Evolutionary conservation across 352 stramenopile species (phyloP).

Genomic region (Pythium sp.): DNA sequence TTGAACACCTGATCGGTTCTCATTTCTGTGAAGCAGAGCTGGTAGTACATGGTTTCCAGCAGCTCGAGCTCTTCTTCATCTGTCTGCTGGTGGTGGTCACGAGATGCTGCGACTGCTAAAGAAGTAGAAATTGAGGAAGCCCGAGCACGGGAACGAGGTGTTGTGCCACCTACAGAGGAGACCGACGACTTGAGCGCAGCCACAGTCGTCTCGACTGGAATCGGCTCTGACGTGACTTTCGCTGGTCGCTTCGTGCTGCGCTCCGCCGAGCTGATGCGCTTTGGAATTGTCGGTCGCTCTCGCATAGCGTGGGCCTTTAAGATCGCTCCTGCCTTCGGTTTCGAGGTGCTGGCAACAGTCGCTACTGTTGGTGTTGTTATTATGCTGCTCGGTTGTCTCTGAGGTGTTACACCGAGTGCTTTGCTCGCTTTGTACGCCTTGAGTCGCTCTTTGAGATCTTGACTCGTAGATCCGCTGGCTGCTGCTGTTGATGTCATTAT

Average conservation of each 20-base stretch:
- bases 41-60: slow-evolving; percentile 46
- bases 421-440: slow-evolving; percentile 45
- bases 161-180: not conserved
- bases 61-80: slow-evolving; percentile 45
- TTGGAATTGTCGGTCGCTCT: slow-evolving; percentile 19
- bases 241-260: slow-evolving; percentile 18
- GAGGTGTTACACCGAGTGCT: slow-evolving; percentile 7
- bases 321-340: not conserved
- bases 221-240: slow-evolving; percentile 14
- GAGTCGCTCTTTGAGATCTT: slow-evolving; percentile 40
- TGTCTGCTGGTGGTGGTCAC: not conserved
- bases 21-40: slow-evolving; percentile 49
- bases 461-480: not conserved
- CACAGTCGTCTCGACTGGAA: slow-evolving; percentile 6
- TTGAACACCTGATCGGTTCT: slow-evolving; percentile 34
- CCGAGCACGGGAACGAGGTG: not conserved
- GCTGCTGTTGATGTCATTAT: slow-evolving; percentile 10
- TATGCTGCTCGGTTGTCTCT: not conserved
- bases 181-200: not conserved
- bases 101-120: not conserved
- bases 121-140: not conserved
- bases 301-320: slow-evolving; percentile 4
- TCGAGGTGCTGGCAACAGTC: not conserved
- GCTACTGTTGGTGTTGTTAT: not conserved
- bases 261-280: slow-evolving; percentile 16